Percentiles rank a stretch among this genome's conserved stretches.
Evolutionary conservation across 208 protist species (phyloP).

Genomic region (Acanthamoeba lenticulata): DNA sequence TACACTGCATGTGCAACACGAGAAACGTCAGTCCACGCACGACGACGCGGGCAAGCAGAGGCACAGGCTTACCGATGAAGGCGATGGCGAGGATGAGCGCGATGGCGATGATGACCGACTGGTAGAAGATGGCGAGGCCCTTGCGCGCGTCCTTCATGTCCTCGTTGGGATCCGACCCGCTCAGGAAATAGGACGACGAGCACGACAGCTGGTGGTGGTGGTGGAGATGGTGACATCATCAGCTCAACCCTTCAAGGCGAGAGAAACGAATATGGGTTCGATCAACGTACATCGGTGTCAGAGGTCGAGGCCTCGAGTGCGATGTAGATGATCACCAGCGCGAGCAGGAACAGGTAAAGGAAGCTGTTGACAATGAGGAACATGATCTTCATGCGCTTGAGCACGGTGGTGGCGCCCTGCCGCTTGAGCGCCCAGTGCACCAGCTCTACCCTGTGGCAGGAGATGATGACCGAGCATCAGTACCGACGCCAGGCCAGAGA

Average conservation of each 20-base stretch:
- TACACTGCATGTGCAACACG: neutral
- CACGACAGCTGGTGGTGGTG: neutral
- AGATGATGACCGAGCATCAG: neutral
- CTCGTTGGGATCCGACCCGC: neutral
- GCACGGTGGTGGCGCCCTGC: neutral
- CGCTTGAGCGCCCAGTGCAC: neutral
- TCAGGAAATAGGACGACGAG: neutral
- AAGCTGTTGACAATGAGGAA: neutral
- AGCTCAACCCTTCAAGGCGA: neutral
- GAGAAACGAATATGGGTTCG: neutral
- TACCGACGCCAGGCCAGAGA: neutral
- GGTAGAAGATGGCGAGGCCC: slow-evolving; percentile 16
- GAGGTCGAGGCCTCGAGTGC: neutral
- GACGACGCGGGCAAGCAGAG: too few species aligned
- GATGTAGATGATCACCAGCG: neutral
- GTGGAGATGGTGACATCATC: neutral
- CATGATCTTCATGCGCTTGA: neutral
- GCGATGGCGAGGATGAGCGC: neutral
- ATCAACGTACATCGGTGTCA: neutral
- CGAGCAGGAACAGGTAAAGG: neutral
- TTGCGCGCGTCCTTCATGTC: neutral
- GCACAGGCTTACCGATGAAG: neutral
- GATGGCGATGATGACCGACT: neutral
- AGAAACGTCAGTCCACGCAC: too few species aligned
- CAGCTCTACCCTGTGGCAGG: neutral